Evolutionary conservation across 371 early-diverging fungal species (phyloP).

Genomic region (Mucor piriformis): DNA sequence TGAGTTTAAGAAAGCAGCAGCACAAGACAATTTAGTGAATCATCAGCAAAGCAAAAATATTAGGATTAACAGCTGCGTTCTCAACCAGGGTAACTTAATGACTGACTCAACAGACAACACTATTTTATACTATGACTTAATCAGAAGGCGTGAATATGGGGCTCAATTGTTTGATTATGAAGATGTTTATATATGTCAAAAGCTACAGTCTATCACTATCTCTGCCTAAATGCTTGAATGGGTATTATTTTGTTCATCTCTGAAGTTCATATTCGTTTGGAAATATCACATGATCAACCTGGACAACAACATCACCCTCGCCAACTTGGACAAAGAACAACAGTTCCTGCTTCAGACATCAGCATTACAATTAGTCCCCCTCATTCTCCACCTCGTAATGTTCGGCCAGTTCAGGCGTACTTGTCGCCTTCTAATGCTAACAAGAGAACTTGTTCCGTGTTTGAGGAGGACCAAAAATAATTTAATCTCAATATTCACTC

Average conservation of each 20-base stretch:
- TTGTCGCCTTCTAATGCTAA: constrained; percentile 13
- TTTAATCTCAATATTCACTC: background rate
- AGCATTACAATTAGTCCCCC: constrained; percentile 12
- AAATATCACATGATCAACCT: constrained; percentile 9
- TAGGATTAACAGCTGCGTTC: constrained; percentile 18
- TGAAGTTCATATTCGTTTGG: constrained; percentile 12
- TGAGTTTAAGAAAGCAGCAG: constrained; percentile 12
- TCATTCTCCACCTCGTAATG: constrained; percentile 13
- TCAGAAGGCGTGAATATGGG: constrained; percentile 8
- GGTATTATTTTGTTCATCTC: constrained; percentile 2
- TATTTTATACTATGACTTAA: constrained; percentile 18
- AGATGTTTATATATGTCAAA: constrained; percentile 17
- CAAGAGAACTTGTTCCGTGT: constrained; percentile 14
- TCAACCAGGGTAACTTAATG: constrained; percentile 12
- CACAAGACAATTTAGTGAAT: background rate
- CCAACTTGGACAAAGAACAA: constrained; percentile 9
- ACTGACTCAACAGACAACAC: constrained; percentile 18
- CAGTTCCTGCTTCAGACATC: constrained; percentile 7
- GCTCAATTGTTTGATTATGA: constrained; percentile 14
- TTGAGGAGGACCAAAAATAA: constrained; percentile 9
- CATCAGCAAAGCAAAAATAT: constrained; percentile 17
- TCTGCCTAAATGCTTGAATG: constrained; percentile 8
- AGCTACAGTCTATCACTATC: constrained; percentile 14
- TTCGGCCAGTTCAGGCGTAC: constrained; percentile 8
- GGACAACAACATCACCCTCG: constrained; percentile 5